A percentile compares a stretch with the other conserved stretches of the same genome.
phyloP scores from a whole-genome alignment of 2,329 filamentous ascomycete genomes.

The Aspergillus sp. region DNA sequence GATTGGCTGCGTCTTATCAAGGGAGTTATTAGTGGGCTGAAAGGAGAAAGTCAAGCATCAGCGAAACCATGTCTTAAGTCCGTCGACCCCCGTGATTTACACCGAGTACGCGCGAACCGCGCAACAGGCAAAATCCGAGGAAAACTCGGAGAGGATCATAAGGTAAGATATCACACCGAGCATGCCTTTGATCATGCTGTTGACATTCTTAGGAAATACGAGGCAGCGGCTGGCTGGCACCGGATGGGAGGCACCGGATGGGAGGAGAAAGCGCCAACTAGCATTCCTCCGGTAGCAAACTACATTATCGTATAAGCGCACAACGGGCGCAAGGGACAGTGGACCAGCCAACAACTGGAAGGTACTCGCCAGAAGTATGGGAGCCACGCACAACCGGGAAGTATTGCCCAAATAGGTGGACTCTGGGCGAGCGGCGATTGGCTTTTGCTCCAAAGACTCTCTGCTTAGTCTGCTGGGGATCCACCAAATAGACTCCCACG shows the following conservation, averaged over 20 bases:
- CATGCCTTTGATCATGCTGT: neutral
- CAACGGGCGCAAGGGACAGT: neutral
- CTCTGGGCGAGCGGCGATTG: neutral
- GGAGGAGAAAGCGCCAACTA: neutral
- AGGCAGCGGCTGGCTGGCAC: too few species aligned
- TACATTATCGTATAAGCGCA: neutral
- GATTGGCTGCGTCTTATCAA: neutral
- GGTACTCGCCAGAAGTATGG: neutral
- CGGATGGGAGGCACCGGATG: too few species aligned
- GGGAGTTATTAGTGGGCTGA: neutral
- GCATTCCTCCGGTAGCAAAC: neutral
- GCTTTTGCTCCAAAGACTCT: neutral
- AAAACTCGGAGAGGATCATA: too few species aligned
- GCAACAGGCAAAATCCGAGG: slow-evolving; percentile 9
- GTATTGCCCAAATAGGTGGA: neutral
- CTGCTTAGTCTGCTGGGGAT: neutral
- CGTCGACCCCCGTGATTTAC: neutral
- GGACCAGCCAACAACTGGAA: too few species aligned
- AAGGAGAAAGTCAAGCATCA: neutral
- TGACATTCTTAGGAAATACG: neutral
- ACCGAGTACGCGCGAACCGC: slow-evolving; percentile 12
- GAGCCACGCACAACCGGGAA: neutral
- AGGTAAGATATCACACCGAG: too few species aligned
- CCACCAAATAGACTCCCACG: neutral
- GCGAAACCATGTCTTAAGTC: neutral